Conservation (phyloP, 352 stramenopile genomes). For the Aphanomyces cochlioides region DNA sequence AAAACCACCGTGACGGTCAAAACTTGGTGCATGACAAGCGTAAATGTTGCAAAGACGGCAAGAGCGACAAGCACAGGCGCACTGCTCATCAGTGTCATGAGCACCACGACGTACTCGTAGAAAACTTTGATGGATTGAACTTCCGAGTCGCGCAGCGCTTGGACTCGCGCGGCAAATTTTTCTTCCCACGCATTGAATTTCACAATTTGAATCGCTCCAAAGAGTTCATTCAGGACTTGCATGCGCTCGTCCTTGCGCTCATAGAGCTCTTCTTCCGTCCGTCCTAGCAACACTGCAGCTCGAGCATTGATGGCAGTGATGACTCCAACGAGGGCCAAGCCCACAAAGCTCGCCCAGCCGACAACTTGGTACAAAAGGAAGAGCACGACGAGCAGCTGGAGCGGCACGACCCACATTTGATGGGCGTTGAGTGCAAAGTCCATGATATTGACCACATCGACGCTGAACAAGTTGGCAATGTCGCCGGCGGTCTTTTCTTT, state of each 20-base stretch:
- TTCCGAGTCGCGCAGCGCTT: not conserved
- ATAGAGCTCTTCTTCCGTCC: not conserved
- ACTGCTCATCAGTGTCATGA: slow-evolving; percentile 48
- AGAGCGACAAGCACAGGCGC: slow-evolving; percentile 51
- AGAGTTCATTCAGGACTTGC: not conserved
- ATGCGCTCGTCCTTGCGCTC: not conserved
- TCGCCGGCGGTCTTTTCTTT: slow-evolving; percentile 59
- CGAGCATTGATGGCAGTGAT: not conserved
- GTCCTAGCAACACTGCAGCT: not conserved
- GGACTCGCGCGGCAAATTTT: not conserved
- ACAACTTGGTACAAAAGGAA: not conserved
- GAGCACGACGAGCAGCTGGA: not conserved
- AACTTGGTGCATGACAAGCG: slow-evolving; percentile 22
- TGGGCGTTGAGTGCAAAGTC: slow-evolving; percentile 42
- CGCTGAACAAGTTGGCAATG: slow-evolving; percentile 93
- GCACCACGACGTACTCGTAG: slow-evolving; percentile 40
- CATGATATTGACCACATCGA: slow-evolving; percentile 89
- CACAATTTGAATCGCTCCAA: not conserved
- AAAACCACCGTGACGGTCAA: slow-evolving; percentile 23
- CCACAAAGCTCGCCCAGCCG: not conserved
- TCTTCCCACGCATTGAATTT: slow-evolving; percentile 12
- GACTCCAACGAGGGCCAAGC: not conserved
- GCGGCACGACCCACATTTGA: not conserved
- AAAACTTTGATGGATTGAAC: not conserved
- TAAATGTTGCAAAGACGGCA: slow-evolving; percentile 46